Base-by-base conservation (phyloP, 306 rosid genomes). In the Fagus sylvatica region DNA sequence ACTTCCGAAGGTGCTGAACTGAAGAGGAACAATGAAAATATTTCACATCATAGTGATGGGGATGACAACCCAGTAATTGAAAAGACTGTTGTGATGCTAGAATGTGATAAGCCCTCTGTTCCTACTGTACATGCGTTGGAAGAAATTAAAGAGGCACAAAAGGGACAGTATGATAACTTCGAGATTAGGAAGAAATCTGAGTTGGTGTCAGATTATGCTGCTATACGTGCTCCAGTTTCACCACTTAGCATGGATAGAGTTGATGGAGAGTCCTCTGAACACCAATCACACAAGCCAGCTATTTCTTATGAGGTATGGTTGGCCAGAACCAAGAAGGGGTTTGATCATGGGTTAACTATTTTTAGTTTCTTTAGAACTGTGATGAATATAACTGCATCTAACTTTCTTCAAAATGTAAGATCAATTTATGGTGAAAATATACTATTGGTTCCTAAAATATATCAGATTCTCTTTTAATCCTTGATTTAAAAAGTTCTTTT, bases 21-120 rank as follows among this genome's bases (percentile, higher is more conserved):
- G 36, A 91, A 82, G 81, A 88, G 69, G 84, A 82, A 71, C 32
- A 76, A 69, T 69, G 88, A 71, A 41, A 83, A 75, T 72, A 69
- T 62, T 78, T 77, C 86, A 54, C 81, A 85, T 69, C 84, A 37
- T 83, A 80, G 56, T 77, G 89, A 88, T 71, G 75, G 42, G 76
- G 90, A 91, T 72, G 91, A 88, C 77, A 93, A 93, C 80, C 91
- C 87, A 78, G 91, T 91, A 39, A 77, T 91, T 82, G 97, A 93
- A 80, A 96, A 96, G 88, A 89, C 90, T 59, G 93, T 93, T 77
- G 82, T 96, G 82, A 87, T 96, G 86, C 97, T 87, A 28, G 90
- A 91, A 86, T 10, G 75, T 9, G 91, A 90, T 90, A 96, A 84
- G 75, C 80, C 93, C 57, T 80, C 78, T 57, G 54, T 76, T 56